Evolutionary conservation across 768 basidiomycete genomes (phyloP).

Genomic region (Sarcomyxa edulis): DNA sequence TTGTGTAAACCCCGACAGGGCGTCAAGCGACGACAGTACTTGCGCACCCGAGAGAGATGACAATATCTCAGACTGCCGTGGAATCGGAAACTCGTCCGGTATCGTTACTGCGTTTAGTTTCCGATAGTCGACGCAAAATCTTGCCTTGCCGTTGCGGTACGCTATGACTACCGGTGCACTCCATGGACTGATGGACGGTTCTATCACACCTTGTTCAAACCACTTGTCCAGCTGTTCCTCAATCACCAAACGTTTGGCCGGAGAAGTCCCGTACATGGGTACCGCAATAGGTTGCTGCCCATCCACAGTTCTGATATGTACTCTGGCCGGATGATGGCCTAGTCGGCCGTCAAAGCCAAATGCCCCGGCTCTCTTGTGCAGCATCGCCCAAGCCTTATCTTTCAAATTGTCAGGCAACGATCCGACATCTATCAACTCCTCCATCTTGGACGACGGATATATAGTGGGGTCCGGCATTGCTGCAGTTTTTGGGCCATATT

Average conservation of each 20-base stretch:
- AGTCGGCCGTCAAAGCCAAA: conserved; percentile 27
- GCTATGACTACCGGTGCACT: too few species aligned
- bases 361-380: conserved; percentile 12
- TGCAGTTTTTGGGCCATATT: conserved; percentile 16
- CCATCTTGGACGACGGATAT: conserved; percentile 3
- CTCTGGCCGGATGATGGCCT: conserved; percentile 17
- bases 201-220: conserved; percentile 31
- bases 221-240: too few species aligned
- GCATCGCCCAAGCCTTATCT: too few species aligned
- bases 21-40: too few species aligned
- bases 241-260: conserved; percentile 21
- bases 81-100: conserved; percentile 18
- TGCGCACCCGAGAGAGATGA: conserved; percentile 24
- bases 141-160: too few species aligned
- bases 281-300: conserved; percentile 21
- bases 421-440: conserved; percentile 9
- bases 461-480: conserved; percentile 18
- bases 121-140: too few species aligned
- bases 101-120: too few species aligned
- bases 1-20: too few species aligned
- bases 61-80: conserved; percentile 18
- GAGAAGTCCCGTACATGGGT: too few species aligned
- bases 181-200: conserved; percentile 35
- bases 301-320: conserved; percentile 17
- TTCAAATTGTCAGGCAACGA: conserved; percentile 12